Evolutionary conservation across 768 basidiomycete species (phyloP).

Genomic region (Neoboletus brunneissimus): DNA sequence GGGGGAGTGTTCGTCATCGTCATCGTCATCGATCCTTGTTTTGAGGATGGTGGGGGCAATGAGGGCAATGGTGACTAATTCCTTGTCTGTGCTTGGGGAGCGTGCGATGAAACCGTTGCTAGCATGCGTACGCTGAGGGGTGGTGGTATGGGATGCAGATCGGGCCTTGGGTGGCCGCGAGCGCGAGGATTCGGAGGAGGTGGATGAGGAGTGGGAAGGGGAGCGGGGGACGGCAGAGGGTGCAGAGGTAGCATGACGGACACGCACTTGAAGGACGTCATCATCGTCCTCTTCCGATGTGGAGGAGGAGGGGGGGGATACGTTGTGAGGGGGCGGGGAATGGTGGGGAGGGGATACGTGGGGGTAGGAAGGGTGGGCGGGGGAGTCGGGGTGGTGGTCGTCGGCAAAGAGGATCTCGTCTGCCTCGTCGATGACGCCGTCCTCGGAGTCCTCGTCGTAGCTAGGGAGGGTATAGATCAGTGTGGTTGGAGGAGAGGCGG

Average conservation of each 20-base stretch:
- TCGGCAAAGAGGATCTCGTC: slow-evolving; percentile 36
- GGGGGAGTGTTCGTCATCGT: slow-evolving; percentile 33
- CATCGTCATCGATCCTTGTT: slow-evolving; percentile 57
- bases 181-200: slow-evolving; percentile 21
- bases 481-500: background rate
- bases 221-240: slow-evolving; percentile 31
- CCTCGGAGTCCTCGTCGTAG: slow-evolving; percentile 70
- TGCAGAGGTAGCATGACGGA: slow-evolving; percentile 26
- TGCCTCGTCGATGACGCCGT: slow-evolving; percentile 48
- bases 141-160: slow-evolving; percentile 21
- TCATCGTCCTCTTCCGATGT: slow-evolving; percentile 43
- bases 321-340: slow-evolving; percentile 21
- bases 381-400: slow-evolving; percentile 12
- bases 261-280: slow-evolving; percentile 66
- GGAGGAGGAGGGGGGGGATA: slow-evolving; percentile 31
- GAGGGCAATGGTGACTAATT: slow-evolving; percentile 66
- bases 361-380: slow-evolving; percentile 14
- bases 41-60: slow-evolving; percentile 86
- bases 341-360: slow-evolving; percentile 14
- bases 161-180: slow-evolving; percentile 32
- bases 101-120: slow-evolving; percentile 44
- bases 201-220: slow-evolving; percentile 38
- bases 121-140: slow-evolving; percentile 27
- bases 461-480: slow-evolving; percentile 32
- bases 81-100: slow-evolving; percentile 38